Conservation (phyloP, 208 protist species). For the Leishmania mexicana region DNA sequence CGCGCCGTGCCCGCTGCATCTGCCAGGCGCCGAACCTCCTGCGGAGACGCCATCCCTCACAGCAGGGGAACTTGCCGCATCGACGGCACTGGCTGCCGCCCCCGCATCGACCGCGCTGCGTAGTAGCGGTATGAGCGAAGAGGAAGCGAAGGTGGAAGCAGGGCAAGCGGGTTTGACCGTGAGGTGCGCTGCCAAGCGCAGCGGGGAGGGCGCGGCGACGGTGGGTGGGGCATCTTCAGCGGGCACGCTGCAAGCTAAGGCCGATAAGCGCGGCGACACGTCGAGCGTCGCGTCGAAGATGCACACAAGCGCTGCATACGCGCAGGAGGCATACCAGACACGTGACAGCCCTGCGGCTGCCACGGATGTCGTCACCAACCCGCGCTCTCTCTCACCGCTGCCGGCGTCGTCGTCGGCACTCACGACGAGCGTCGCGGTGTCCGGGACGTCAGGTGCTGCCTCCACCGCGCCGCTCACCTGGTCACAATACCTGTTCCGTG, state of each 20-base stretch:
- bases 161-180: not conserved
- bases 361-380: not conserved
- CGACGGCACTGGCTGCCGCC: not conserved
- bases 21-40: conserved; percentile 7
- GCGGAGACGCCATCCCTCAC: not conserved
- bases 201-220: not conserved
- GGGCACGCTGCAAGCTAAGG: not conserved
- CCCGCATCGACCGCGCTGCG: not conserved
- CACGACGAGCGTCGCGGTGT: not conserved
- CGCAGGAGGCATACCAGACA: not conserved
- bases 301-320: not conserved
- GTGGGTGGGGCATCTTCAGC: not conserved
- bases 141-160: not conserved
- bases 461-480: conserved; percentile 18
- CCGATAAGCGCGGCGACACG: not conserved
- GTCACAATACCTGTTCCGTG: conserved; percentile 27
- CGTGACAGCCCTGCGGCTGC: not conserved
- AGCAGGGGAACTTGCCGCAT: not conserved
- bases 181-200: not conserved
- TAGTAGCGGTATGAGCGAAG: not conserved
- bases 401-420: not conserved
- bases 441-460: not conserved
- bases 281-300: not conserved
- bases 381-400: not conserved
- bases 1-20: conserved; percentile 47